Evolutionary conservation across 805 yeast genomes (phyloP).

Genomic region (Saccharomycopsis babjevae): DNA sequence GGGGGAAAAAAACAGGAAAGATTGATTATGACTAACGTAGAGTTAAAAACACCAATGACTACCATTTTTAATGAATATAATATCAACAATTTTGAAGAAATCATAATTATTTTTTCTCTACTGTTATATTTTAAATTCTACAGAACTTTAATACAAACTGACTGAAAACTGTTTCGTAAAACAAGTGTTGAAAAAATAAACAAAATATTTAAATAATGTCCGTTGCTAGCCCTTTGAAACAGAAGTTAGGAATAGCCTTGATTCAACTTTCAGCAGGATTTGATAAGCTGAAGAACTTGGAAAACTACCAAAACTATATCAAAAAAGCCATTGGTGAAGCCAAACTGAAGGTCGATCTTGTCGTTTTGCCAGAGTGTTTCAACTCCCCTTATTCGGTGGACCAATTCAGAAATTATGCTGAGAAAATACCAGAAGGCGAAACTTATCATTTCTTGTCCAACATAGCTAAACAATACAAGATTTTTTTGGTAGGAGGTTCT

Average conservation of each 20-base stretch:
- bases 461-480: slow-evolving; percentile 54
- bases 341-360: slow-evolving; percentile 51
- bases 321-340: slow-evolving; percentile 50
- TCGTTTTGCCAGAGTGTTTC: slow-evolving; percentile 92
- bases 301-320: slow-evolving; percentile 54
- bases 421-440: slow-evolving; percentile 51
- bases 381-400: slow-evolving; percentile 89
- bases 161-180: not conserved
- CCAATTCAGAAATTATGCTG: slow-evolving; percentile 83
- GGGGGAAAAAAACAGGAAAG: not conserved
- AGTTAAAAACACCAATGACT: no score
- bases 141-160: not conserved
- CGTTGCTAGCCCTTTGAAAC: slow-evolving; percentile 27
- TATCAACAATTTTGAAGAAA: no score
- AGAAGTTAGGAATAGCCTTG: slow-evolving; percentile 67
- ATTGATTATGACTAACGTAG: not conserved
- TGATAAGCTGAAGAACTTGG: slow-evolving; percentile 69
- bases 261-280: slow-evolving; percentile 73
- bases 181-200: not conserved
- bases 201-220: slow-evolving; percentile 2
- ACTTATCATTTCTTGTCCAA: slow-evolving; percentile 50
- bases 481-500: slow-evolving; percentile 81
- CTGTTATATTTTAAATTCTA: not conserved
- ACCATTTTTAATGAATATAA: no score
- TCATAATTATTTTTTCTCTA: not conserved